Percentiles rank a stretch among this genome's conserved stretches.
Evolutionary conservation across 306 rosid species (phyloP).

Genomic region (Abrus precatorius): DNA sequence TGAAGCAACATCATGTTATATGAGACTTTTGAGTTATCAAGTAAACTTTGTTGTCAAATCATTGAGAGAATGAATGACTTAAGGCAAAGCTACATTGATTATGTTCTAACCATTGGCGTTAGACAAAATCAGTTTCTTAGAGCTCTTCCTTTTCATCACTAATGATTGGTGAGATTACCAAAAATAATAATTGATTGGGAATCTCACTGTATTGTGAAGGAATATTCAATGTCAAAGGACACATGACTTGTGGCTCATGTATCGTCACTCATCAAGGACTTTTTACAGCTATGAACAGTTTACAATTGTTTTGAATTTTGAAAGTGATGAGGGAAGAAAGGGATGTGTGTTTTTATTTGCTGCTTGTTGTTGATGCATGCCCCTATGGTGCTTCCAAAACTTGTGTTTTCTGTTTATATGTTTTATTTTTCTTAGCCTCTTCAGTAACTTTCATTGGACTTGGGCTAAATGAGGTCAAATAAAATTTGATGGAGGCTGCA

Average conservation of each 20-base stretch:
- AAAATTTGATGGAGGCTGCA: slow-evolving; percentile 10
- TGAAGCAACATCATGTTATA: slow-evolving; percentile 23
- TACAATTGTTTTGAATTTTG: slow-evolving; percentile 42
- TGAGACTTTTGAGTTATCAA: slow-evolving; percentile 3
- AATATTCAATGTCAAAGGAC: slow-evolving; percentile 39
- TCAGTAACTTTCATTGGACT: not conserved
- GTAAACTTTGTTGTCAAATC: slow-evolving; percentile 36
- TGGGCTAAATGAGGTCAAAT: not conserved
- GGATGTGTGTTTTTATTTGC: not conserved
- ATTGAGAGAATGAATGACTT: slow-evolving; percentile 32
- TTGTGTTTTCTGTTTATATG: slow-evolving; percentile 1
- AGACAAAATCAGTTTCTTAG: not conserved
- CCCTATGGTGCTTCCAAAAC: slow-evolving; percentile 22
- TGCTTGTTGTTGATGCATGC: not conserved
- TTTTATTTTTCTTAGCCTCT: slow-evolving; percentile 3
- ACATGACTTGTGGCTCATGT: slow-evolving; percentile 16
- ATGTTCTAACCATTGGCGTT: slow-evolving; percentile 24
- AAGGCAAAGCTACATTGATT: slow-evolving; percentile 17
- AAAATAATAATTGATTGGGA: not conserved
- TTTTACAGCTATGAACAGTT: slow-evolving; percentile 32
- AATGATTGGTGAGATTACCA: slow-evolving; percentile 43
- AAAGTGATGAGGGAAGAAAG: not conserved
- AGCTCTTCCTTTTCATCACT: not conserved
- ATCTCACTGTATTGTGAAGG: slow-evolving; percentile 43
- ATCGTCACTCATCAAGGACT: not conserved